Evolutionary conservation across 768 basidiomycete species (phyloP).

Genomic region (Boletus rufocinnamomeus): DNA sequence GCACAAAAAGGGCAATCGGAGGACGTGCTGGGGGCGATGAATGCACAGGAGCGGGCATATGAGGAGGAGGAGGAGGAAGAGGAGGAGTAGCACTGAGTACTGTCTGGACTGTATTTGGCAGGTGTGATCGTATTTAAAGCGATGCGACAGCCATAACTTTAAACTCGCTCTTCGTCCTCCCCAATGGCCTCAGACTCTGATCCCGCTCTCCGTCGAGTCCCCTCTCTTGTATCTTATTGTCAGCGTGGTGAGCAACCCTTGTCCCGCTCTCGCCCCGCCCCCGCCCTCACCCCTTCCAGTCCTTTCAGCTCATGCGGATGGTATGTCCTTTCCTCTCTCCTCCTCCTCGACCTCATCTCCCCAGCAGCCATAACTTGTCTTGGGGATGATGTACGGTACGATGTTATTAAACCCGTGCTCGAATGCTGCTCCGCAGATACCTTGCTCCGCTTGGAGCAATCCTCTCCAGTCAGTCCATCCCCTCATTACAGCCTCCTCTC

Average conservation of each 20-base stretch:
- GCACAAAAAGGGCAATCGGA: constrained; percentile 78
- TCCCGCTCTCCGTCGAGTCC: constrained; percentile 45
- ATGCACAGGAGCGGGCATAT: constrained; percentile 64
- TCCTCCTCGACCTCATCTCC: constrained; percentile 6
- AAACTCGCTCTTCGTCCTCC: background rate
- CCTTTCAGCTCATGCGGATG: constrained; percentile 58
- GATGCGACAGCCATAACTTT: background rate
- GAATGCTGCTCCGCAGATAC: constrained; percentile 72
- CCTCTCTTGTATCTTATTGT: constrained; percentile 66
- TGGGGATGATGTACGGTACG: constrained; percentile 59
- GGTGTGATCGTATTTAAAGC: constrained; percentile 21
- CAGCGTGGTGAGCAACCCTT: constrained; percentile 59
- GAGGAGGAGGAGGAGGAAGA: constrained; percentile 44
- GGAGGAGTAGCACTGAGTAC: constrained; percentile 19
- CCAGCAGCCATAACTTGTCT: constrained; percentile 61
- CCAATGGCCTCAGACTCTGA: constrained; percentile 41
- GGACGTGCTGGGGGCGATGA: constrained; percentile 83
- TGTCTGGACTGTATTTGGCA: constrained; percentile 19
- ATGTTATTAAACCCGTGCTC: constrained; percentile 71
- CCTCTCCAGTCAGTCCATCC: constrained; percentile 59
- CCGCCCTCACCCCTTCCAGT: constrained; percentile 42
- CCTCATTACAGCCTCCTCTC: constrained; percentile 8
- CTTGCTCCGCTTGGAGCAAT: constrained; percentile 65
- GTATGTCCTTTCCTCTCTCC: constrained; percentile 40
- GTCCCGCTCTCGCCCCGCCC: background rate